These are phyloP conservation scores for Leptographium wingfieldii DNA, from an alignment of 2,329 filamentous ascomycete genomes.

Conservation along the genomic window DNA sequence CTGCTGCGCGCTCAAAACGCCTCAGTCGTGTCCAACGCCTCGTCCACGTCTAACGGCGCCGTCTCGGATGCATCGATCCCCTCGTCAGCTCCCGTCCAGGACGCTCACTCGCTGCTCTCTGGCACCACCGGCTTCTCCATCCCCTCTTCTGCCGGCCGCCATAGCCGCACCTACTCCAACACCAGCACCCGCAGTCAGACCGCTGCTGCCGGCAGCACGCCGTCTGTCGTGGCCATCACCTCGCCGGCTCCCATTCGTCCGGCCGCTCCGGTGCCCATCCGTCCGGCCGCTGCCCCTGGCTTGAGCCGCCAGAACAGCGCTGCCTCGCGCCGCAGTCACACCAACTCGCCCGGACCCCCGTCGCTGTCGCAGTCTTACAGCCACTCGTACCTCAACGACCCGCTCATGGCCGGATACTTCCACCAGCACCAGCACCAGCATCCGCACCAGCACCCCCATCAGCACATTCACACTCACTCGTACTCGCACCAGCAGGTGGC, in stretches of 20 bases:
- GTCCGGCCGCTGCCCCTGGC: constrained; percentile 21
- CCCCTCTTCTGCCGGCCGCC: constrained; percentile 35
- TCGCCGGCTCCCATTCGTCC: constrained; percentile 26
- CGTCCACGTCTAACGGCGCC: constrained; percentile 25
- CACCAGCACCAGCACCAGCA: constrained; percentile 11
- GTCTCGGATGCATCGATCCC: neutral
- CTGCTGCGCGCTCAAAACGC: constrained; percentile 64
- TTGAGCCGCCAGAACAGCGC: constrained; percentile 43
- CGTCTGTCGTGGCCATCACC: constrained; percentile 30
- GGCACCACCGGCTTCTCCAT: constrained; percentile 46
- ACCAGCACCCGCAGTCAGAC: constrained; percentile 40
- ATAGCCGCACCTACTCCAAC: constrained; percentile 45
- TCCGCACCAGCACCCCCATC: neutral
- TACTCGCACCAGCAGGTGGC: neutral
- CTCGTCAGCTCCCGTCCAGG: constrained; percentile 17
- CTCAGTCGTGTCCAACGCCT: constrained; percentile 53
- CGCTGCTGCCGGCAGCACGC: constrained; percentile 25
- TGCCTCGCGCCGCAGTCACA: constrained; percentile 38
- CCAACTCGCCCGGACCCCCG: constrained; percentile 32
- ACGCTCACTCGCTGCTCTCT: constrained; percentile 34
- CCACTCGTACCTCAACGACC: constrained; percentile 26
- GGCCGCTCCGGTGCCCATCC: constrained; percentile 28
- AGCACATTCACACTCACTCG: neutral
- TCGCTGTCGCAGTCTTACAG: constrained; percentile 29
- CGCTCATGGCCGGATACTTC: constrained; percentile 22